Evolutionary conservation across 805 yeast genomes (phyloP).

Genomic region (Scheffersomyces lignosus): DNA sequence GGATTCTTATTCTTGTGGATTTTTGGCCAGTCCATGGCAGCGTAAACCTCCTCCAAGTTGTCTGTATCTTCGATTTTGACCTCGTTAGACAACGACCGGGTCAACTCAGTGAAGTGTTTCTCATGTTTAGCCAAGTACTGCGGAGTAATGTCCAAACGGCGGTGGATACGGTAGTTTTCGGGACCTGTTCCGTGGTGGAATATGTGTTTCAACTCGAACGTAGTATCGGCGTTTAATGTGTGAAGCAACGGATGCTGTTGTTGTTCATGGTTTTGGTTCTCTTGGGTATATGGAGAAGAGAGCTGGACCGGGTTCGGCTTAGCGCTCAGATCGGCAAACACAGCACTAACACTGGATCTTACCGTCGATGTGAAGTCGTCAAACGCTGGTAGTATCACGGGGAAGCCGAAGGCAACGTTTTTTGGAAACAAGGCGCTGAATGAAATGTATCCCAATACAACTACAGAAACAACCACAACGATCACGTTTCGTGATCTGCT

Average conservation of each 20-base stretch:
- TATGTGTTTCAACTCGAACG: slow-evolving; percentile 50
- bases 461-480: no score
- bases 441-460: no score
- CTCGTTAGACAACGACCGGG: slow-evolving; percentile 1
- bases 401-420: no score
- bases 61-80: slow-evolving; percentile 4
- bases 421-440: no score
- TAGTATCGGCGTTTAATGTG: not conserved
- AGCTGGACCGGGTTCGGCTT: no score
- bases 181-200: slow-evolving; percentile 59
- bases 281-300: no score
- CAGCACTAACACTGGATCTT: no score
- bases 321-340: no score
- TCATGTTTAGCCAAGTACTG: slow-evolving; percentile 27
- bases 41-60: slow-evolving; percentile 8
- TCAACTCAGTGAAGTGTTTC: slow-evolving; percentile 3
- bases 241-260: not conserved
- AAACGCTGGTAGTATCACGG: no score
- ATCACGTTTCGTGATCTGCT: no score
- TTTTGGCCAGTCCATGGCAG: slow-evolving; percentile 37
- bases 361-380: no score
- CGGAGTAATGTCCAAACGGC: slow-evolving; percentile 52
- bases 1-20: slow-evolving; percentile 35
- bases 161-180: slow-evolving; percentile 39
- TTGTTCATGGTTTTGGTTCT: no score